A percentile compares a stretch with the other conserved stretches of the same genome.
Evolutionary conservation across 1,139 yeast genomes (phyloP).

Genomic region (Yamadazyma aaseri): DNA sequence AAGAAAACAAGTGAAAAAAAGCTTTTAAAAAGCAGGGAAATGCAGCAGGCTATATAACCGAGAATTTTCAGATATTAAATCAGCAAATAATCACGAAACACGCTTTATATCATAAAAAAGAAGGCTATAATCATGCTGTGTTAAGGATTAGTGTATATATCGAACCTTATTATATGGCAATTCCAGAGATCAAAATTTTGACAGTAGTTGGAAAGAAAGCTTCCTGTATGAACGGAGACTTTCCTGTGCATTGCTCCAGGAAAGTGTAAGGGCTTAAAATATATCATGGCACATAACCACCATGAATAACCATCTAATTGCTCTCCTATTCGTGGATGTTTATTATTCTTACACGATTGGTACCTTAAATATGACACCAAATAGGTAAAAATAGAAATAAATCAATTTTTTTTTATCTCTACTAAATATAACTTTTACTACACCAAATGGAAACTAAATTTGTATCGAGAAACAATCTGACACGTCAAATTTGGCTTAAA

Average conservation of each 20-base stretch:
- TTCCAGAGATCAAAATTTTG: constrained; percentile 5
- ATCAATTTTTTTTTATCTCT: no score
- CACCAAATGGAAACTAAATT: no score
- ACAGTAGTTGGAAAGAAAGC: not conserved
- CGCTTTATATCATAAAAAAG: constrained; percentile 4
- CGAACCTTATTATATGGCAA: not conserved
- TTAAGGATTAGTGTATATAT: not conserved
- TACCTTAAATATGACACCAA: not conserved
- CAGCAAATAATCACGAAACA: constrained; percentile 6
- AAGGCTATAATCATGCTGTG: constrained; percentile 8
- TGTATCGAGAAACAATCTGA: no score
- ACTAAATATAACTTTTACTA: no score
- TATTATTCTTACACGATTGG: not conserved
- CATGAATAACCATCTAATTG: no score
- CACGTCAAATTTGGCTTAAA: no score
- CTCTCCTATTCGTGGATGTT: no score
- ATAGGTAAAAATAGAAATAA: not conserved
- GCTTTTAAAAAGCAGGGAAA: not conserved
- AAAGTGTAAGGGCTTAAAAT: constrained; percentile 7
- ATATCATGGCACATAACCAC: not conserved
- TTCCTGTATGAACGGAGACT: not conserved
- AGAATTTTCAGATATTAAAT: no score
- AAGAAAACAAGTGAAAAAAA: no score
- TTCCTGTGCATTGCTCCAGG: constrained; percentile 3
- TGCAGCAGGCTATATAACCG: not conserved